Evolutionary conservation across 1,284 basidiomycete genomes (phyloP), one percentile per base, ranked within the genome.

Genomic region (Boletellus deceptivus): DNA sequence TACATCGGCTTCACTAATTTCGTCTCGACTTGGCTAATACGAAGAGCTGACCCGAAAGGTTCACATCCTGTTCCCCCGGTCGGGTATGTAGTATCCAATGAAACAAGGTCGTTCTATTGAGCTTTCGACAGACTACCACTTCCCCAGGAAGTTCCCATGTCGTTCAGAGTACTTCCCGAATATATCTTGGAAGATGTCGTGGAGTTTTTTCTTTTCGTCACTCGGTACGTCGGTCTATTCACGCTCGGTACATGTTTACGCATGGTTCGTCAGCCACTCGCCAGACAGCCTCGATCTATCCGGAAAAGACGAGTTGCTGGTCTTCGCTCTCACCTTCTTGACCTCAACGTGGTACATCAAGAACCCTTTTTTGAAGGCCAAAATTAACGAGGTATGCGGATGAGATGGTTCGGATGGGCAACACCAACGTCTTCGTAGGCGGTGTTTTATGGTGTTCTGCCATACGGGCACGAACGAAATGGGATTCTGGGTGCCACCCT

Each of bases 301-400:
- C 0, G 91, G 93, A 50, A 89, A 92, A 72, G 84, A 85, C 25
- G 94, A 95, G 60, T 74, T 99, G n/a, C 76, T 98, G 57, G 82
- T 86, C 0, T 99, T 98, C 70, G 82, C 86, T 35, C 77, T 98
- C 58, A 93, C 91, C 0, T 98, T 98, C 79, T 75, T 99, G 49
- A 88, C 90, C 7, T 97, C 93, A 6, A 92, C 91, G 0, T 92
- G 90, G 83, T 98, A 96, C 68, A 94, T 99, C 75, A 98, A 97
- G 75, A 99, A 99, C 59, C 97, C 97, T 0, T 98, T 97, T 78
- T 71, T 99, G 59, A 98, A 98, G 71, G 86, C 93, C n/a, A 98
- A 99, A 72, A 86, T 99, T 40, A 93, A 98, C 56, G 93, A 96
- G 64, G 92, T 93, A 39, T 11, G 29, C 11, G 29, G n/a, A 16